Evolutionary conservation across 1,139 yeast species (phyloP).

Genomic region (Suhomyces chickasaworum): DNA sequence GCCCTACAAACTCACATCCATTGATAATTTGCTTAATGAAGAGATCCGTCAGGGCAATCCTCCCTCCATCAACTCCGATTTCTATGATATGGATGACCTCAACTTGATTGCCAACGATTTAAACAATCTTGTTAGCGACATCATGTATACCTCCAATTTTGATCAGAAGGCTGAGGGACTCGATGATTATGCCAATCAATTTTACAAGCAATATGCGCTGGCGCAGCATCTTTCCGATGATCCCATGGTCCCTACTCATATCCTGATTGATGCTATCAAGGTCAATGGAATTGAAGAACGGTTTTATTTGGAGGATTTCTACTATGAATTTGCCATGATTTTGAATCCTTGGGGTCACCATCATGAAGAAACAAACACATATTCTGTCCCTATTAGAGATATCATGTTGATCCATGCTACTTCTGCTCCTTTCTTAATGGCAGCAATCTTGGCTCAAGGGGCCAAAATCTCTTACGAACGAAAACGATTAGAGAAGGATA

Average conservation of each 20-base stretch:
- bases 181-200: conserved; percentile 9
- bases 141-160: conserved; percentile 18
- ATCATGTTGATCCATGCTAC: conserved; percentile 20
- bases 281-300: conserved; percentile 18
- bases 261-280: conserved; percentile 17
- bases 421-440: conserved; percentile 22
- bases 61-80: conserved; percentile 3
- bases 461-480: conserved; percentile 19
- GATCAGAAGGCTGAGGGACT: conserved; percentile 5
- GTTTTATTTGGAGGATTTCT: conserved; percentile 21
- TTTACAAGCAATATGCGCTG: conserved; percentile 6
- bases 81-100: conserved; percentile 19
- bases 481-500: conserved; percentile 18
- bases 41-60: conserved; percentile 2
- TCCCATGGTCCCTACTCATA: conserved; percentile 11
- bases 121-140: conserved; percentile 23
- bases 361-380: conserved; percentile 15
- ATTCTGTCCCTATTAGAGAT: conserved; percentile 22
- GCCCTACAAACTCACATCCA: conserved; percentile 6
- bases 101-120: conserved; percentile 20
- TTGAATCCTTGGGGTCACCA: conserved; percentile 23
- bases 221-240: conserved; percentile 6
- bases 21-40: conserved; percentile 8
- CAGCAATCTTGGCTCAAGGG: conserved; percentile 25
- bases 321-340: conserved; percentile 20